Percentiles rank a stretch among this genome's conserved stretches.
phyloP scores from a whole-genome alignment of 2,329 filamentous ascomycete genomes.

The Fusarium sp. region DNA sequence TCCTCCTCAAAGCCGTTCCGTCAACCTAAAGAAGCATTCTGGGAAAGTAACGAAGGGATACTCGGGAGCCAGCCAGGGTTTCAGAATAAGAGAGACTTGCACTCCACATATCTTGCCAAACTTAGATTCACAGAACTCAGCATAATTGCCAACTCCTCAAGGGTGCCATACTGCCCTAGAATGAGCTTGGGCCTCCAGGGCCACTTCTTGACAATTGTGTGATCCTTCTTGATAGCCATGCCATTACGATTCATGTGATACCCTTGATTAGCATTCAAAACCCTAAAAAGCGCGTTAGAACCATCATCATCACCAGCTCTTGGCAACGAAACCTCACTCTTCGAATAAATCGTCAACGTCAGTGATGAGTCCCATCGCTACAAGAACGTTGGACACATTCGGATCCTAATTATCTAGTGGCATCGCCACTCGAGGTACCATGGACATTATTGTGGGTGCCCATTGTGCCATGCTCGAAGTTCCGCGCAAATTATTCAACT shows the following conservation, averaged over 20 bases:
- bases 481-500: background rate
- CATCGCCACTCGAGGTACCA: background rate
- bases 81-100: background rate
- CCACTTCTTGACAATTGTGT: conserved; percentile 26
- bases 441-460: background rate
- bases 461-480: background rate
- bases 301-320: background rate
- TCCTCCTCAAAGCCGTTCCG: background rate
- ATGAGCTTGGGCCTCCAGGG: conserved; percentile 1
- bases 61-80: background rate
- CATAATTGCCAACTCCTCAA: conserved; percentile 2
- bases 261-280: background rate
- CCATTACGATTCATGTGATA: background rate
- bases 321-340: background rate
- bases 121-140: background rate
- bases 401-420: background rate
- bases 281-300: background rate
- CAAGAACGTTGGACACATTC: background rate
- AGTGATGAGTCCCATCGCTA: background rate
- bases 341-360: background rate
- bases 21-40: background rate
- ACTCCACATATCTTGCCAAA: conserved; percentile 19
- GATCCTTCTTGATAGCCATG: conserved; percentile 1
- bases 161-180: background rate
- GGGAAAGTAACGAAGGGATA: background rate